A percentile compares a stretch with the other conserved stretches of the same genome.
Conservation (phyloP, 2,329 filamentous ascomycete species). For the Cytospora chrysosperma region DNA sequence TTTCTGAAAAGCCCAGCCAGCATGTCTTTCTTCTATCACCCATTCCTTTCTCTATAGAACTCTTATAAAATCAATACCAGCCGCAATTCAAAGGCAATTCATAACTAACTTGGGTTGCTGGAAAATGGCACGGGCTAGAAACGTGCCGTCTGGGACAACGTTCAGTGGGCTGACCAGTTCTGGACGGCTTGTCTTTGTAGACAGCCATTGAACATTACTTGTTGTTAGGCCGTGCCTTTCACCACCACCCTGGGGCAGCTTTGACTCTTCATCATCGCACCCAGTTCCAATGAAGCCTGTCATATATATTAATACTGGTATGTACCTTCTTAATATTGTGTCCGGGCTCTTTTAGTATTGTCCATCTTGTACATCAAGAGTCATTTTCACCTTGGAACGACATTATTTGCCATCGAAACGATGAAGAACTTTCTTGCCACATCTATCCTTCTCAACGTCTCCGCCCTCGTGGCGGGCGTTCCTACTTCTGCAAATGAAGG, state of each 20-base stretch:
- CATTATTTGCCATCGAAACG: not conserved
- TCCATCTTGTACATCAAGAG: slow-evolving; percentile 1
- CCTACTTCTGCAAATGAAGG: not conserved
- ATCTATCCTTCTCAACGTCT: not conserved
- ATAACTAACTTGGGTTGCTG: no score
- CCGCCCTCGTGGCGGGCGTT: not conserved
- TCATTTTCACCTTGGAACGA: not conserved
- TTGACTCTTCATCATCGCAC: not conserved
- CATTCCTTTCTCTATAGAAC: no score
- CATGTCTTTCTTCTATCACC: no score
- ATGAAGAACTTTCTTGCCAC: not conserved
- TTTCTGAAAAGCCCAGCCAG: no score
- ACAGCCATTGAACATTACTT: not conserved
- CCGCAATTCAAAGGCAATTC: not conserved
- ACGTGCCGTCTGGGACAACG: not conserved
- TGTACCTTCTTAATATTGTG: slow-evolving; percentile 9
- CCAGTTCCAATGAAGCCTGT: not conserved
- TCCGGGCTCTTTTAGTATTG: not conserved
- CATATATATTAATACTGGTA: slow-evolving; percentile 1
- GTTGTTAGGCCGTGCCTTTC: slow-evolving; percentile 5
- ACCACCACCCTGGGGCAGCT: no score
- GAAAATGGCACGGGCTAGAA: not conserved
- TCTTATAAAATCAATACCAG: no score
- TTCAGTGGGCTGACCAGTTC: not conserved
- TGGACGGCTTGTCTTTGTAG: not conserved